These are phyloP conservation scores for Mallotus repandus DNA, from an alignment of 441 rosid genomes.

Conservation along the genomic window DNA sequence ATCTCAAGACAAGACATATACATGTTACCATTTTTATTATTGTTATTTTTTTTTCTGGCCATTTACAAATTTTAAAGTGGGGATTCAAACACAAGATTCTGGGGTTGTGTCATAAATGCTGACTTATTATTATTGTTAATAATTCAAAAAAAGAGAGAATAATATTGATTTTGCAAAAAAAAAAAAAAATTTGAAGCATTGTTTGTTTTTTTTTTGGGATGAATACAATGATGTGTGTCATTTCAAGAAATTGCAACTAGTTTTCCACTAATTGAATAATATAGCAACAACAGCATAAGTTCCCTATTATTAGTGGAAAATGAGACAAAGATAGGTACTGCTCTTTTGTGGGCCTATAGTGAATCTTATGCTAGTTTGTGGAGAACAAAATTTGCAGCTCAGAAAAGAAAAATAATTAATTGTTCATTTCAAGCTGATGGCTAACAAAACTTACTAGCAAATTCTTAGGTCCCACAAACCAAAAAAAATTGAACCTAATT, in stretches of 20 bases:
- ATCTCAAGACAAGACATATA: not conserved
- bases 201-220: not conserved
- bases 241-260: conserved; percentile 9
- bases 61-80: too few relatives aligned
- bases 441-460: conserved; percentile 18
- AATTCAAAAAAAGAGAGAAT: too few relatives aligned
- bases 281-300: not conserved
- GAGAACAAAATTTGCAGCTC: conserved; percentile 5
- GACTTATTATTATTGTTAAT: too few relatives aligned
- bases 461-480: conserved; percentile 35
- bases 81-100: too few relatives aligned
- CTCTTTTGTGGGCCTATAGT: conserved; percentile 12
- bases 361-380: conserved; percentile 9
- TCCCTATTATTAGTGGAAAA: conserved; percentile 14
- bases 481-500: conserved; percentile 11
- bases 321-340: conserved; percentile 7
- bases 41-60: too few relatives aligned
- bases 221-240: conserved; percentile 6
- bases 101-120: too few relatives aligned
- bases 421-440: conserved; percentile 4
- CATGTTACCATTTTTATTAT: not conserved
- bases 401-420: not conserved
- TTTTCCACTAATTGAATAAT: conserved; percentile 8
- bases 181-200: not conserved
- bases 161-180: too few relatives aligned